Evolutionary conservation across 345 rosid genomes (phyloP), one percentile per base, ranked within the genome.

Genomic region (Bruguiera gymnorhiza): DNA sequence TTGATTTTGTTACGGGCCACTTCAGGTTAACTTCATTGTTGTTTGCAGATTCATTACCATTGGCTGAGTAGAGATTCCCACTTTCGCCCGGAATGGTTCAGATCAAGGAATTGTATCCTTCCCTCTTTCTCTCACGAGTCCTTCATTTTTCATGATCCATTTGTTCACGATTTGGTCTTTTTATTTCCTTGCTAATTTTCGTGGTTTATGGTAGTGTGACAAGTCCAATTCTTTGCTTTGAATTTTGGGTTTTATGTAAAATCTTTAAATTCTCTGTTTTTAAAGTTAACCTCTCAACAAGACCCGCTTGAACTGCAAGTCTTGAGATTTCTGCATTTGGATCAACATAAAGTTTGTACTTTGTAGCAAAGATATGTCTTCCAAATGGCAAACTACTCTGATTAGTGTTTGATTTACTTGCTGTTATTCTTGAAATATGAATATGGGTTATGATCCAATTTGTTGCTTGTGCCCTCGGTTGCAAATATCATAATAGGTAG

Each of bases 91-190:
- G 46, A 13, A 88, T 88, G 93, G 93, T 88, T 61, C 90, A 86
- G 58, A 74, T 86, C 71, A 88, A 83, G 80, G 93, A 88, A 71
- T 84, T 88, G 93, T 88, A 88, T 88, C 93, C 90, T 54, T 21
- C 24, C 6, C 24, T 24, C 58, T 21, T 6, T 6, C 26, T 54
- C 58, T 54, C 58, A 5, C 4, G 13, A n/a, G 10, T 55, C 4
- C 23, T 23, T 3, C 9, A 16, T 23, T 55, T 55, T 55, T 55
- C 29, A 23, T 43, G 19, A 43, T 13, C 5, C 18, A 3, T 43
- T 43, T 43, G 15, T 15, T 1, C 50, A 43, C 3, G 18, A 43
- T 43, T 43, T 43, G 18, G 50, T 43, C 18, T 15, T 43, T 43
- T 43, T 43, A 43, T 43, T 43, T 13, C 50, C 50, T 43, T 13